Conservation (phyloP, 441 rosid genomes). For the Dalechampia spathulata region DNA sequence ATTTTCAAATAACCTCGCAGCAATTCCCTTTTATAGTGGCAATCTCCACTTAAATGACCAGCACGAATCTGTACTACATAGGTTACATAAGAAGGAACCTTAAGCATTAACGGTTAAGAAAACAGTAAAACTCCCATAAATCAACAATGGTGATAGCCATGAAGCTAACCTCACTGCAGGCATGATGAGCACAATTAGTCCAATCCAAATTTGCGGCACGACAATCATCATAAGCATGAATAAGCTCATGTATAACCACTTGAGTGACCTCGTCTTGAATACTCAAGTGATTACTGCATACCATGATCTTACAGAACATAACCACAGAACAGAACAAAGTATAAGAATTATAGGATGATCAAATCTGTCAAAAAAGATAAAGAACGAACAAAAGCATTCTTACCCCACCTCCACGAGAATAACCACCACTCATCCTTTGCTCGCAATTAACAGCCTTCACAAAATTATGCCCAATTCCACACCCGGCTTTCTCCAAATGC, state of each 20-base stretch:
- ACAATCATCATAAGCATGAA: constrained; percentile 90
- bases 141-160: not conserved
- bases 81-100: not conserved
- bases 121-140: not conserved
- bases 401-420: constrained; percentile 64
- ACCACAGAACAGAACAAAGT: no score
- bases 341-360: not conserved
- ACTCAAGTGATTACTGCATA: constrained; percentile 66
- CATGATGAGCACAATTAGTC: constrained; percentile 92
- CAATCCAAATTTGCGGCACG: constrained; percentile 83
- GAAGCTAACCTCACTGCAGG: constrained; percentile 73
- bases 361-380: not conserved
- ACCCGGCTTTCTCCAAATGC: constrained; percentile 77
- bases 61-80: constrained; percentile 66
- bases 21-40: constrained; percentile 85
- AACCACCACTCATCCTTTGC: constrained; percentile 49
- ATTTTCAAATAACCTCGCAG: constrained; percentile 65
- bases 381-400: not conserved
- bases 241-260: constrained; percentile 77
- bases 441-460: constrained; percentile 60
- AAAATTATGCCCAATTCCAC: constrained; percentile 66
- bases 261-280: constrained; percentile 81
- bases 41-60: constrained; percentile 85
- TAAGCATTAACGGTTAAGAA: not conserved
- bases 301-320: constrained; percentile 40